Percentiles rank a stretch among this genome's conserved stretches.
phyloP scores from a whole-genome alignment of 2,329 filamentous ascomycete genomes.

The Drechslerella dactyloides region DNA sequence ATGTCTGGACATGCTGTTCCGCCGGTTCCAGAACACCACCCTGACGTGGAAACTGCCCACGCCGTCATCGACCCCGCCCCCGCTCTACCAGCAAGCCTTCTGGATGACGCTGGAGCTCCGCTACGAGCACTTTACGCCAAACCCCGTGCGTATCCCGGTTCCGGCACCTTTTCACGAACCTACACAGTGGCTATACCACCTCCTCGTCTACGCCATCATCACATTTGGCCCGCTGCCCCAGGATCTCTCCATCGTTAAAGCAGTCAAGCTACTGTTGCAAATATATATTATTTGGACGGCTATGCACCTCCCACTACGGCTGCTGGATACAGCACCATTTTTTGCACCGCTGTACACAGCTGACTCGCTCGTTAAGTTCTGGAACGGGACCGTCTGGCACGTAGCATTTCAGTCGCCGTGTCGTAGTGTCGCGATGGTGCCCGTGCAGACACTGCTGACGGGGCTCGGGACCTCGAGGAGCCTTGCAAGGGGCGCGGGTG shows the following conservation, averaged over 20 bases:
- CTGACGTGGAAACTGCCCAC: conserved; percentile 36
- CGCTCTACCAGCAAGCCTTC: conserved; percentile 41
- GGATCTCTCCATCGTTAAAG: conserved; percentile 20
- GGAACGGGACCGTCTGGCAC: conserved; percentile 48
- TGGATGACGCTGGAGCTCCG: conserved; percentile 42
- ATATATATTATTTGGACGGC: conserved; percentile 42
- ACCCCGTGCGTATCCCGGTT: conserved; percentile 34
- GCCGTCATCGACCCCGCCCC: conserved; percentile 18
- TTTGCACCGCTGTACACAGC: conserved; percentile 43
- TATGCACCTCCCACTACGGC: conserved; percentile 34
- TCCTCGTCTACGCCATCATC: conserved; percentile 27
- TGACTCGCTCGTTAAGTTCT: conserved; percentile 45
- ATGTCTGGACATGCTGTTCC: conserved; percentile 39
- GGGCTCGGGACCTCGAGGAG: conserved; percentile 15
- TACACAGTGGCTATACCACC: conserved; percentile 39
- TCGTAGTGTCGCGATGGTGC: conserved; percentile 31
- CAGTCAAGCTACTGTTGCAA: conserved; percentile 33
- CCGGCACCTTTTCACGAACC: conserved; percentile 44
- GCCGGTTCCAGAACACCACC: conserved; percentile 27
- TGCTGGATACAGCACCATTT: conserved; percentile 26
- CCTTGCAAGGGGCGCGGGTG: conserved; percentile 32
- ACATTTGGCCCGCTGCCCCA: conserved; percentile 36
- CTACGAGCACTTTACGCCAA: conserved; percentile 43
- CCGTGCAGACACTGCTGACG: conserved; percentile 29
- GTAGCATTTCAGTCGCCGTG: conserved; percentile 49